Percentiles rank a stretch among this genome's conserved stretches.
These are phyloP conservation scores for Globisporangium barbulae DNA, from an alignment of 352 stramenopile species.

Conservation along the genomic window DNA sequence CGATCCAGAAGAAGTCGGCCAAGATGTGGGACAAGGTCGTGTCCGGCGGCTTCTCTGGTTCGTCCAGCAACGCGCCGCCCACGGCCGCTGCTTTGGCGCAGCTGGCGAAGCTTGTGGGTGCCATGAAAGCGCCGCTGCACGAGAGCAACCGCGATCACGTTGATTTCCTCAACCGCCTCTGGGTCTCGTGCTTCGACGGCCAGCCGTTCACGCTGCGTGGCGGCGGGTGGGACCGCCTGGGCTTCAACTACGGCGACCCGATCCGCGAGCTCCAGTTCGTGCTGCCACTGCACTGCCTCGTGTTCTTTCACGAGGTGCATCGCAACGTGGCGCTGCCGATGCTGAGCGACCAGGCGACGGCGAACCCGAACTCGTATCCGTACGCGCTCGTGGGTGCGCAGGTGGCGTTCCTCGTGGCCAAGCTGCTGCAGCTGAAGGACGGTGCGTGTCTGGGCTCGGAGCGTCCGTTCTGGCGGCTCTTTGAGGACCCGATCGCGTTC, in stretches of 20 bases:
- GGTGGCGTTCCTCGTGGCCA: slow-evolving; percentile 54
- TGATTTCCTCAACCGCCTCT: slow-evolving; percentile 65
- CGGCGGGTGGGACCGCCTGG: slow-evolving; percentile 52
- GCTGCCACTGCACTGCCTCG: slow-evolving; percentile 72
- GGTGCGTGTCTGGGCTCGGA: slow-evolving; percentile 69
- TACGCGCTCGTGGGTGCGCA: slow-evolving; percentile 56
- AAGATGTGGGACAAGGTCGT: slow-evolving; percentile 78
- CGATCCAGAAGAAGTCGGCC: slow-evolving; percentile 67
- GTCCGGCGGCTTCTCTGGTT: slow-evolving; percentile 17
- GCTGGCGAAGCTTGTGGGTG: slow-evolving; percentile 59
- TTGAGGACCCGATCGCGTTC: slow-evolving; percentile 82
- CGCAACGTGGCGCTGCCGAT: slow-evolving; percentile 59
- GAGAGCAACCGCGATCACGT: slow-evolving; percentile 64
- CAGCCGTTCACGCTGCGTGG: slow-evolving; percentile 52
- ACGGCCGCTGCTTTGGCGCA: slow-evolving; percentile 59
- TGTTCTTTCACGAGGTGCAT: slow-evolving; percentile 81
- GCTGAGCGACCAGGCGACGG: slow-evolving; percentile 48
- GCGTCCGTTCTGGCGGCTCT: slow-evolving; percentile 80
- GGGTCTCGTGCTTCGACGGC: slow-evolving; percentile 63
- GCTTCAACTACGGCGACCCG: slow-evolving; percentile 67
- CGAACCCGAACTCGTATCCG: slow-evolving; percentile 47
- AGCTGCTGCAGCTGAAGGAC: slow-evolving; percentile 73
- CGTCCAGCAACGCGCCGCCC: slow-evolving; percentile 35
- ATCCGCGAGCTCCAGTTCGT: slow-evolving; percentile 66
- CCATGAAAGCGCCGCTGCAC: slow-evolving; percentile 59